Evolutionary conservation across 1,284 basidiomycete genomes (phyloP), one percentile per base, ranked within the genome.

Genomic region (Trichosporon sp.): DNA sequence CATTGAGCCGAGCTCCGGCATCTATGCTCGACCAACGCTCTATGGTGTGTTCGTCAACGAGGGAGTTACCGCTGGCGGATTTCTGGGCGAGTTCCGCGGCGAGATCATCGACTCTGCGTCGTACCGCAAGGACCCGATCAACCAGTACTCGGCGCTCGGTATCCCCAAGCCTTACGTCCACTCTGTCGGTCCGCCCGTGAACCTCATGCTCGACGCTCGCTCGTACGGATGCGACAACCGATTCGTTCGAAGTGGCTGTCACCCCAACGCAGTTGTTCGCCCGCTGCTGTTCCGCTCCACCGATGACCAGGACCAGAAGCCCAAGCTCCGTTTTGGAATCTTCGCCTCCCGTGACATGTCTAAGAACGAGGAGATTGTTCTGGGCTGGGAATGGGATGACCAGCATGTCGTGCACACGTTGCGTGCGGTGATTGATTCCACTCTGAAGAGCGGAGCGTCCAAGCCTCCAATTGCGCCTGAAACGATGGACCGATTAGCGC

Each of bases 321-420:
- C 85, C 2, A 86, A 87, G 31, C 85, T 96, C 0, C 85, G 87
- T 0, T 95, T 98, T 79, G 95, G 91, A 0, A 85, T 98, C 1
- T 98, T 96, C 76, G 93, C 94, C 0, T 82, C 91, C 19, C 85
- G 89, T 16, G 91, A 94, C 75, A 87, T 98, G 72, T 88, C 88
- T 71, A 88, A 89, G 46, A 88, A 91, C 66, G 94, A 96, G 77
- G 96, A 98, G 84, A 89, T 98, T 51, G 90, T 96, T 0, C 84
- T 98, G 0, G 92, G 91, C 0, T 98, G 96, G 94, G 94, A 97
- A 80, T 98, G 95, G 96, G 95, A 97, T 76, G 95, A 98, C 78
- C 89, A 90, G 4, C 92, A 94, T 79, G 90, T 92, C 0, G 90
- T 97, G 0, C 96, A 98, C 82, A 86, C 89, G 66, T 85, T 98